Evolutionary conservation across 176 grass and related monocot species (phyloP), one percentile per base, ranked within the genome.

Genomic region (Cocos nucifera): DNA sequence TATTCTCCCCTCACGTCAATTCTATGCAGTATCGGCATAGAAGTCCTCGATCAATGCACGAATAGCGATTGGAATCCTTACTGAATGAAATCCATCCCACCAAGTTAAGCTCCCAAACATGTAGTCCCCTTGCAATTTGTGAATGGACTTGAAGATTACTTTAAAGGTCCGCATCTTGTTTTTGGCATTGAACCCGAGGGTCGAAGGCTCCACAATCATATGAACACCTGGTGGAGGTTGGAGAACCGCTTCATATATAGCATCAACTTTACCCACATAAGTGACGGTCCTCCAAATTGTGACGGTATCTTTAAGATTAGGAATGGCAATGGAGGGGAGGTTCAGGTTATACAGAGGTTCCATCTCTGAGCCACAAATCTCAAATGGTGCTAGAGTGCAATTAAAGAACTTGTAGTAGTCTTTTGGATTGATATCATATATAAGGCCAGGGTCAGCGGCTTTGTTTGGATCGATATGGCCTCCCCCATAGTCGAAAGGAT

Each of bases 401-500:
- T 63, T 61, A 58, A 82, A 85, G 29, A 82, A 73, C 32, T 69
- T 78, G 3, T 59, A 22, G n/a, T 83, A 86, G 35, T 91, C 83
- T 2, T n/a, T 69, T 12, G 82, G 69, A 25, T 86, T 23, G 2
- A 75, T 77, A 57, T 90, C 76, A 3, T 90, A 90, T 1, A 90
- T 26, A 2, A 90, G 72, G 22, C 82, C 87, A 2, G 79, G 87
- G 79, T 86, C 68, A 5, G 50, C 59, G 4, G 82, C 82, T 6
- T 39, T 56, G 29, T 64, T 55, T 6, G 76, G 76, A 54, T 86
- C 60, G 1, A 91, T 25, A 14, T 83, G 75, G 0, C 87, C 83
- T 17, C 79, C 83, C 25, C 87, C 87, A 16, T 80, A 86, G 67
- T 90, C 87, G 10, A 91, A 91, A 44, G 87, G 79, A 56, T 90